Percentiles rank a stretch among this genome's conserved stretches.
Evolutionary conservation across 768 basidiomycete species (phyloP).

Genomic region (Imleria badia): DNA sequence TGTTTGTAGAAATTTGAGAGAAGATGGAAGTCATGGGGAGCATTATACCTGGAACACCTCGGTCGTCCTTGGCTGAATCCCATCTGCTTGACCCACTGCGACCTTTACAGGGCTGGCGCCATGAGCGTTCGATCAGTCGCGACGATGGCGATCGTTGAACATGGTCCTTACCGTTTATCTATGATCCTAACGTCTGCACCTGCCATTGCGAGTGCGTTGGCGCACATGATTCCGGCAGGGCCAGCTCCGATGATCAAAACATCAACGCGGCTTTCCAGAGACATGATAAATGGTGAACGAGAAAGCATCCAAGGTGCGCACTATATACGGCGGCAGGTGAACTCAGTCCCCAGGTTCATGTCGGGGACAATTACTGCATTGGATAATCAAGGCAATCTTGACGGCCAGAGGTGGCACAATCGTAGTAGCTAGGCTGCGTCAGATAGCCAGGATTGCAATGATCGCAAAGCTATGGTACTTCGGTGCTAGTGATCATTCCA

Average conservation of each 20-base stretch:
- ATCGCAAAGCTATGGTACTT: too few relatives aligned
- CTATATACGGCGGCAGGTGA: neutral
- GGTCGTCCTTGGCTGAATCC: constrained; percentile 54
- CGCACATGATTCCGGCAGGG: constrained; percentile 65
- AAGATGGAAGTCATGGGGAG: neutral
- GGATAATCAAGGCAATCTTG: too few relatives aligned
- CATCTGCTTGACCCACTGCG: constrained; percentile 52
- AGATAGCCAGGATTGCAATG: too few relatives aligned
- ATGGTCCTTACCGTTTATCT: constrained; percentile 40
- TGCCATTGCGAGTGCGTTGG: constrained; percentile 47
- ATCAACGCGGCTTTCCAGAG: constrained; percentile 36
- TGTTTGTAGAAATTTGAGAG: constrained; percentile 21
- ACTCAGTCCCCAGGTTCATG: too few relatives aligned
- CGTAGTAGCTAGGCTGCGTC: too few relatives aligned
- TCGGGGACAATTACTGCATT: too few relatives aligned
- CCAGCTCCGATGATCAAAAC: constrained; percentile 51
- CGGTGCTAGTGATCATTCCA: too few relatives aligned
- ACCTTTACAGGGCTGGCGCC: constrained; percentile 39
- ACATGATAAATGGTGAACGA: constrained; percentile 7
- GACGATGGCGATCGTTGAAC: neutral
- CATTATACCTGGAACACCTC: constrained; percentile 49
- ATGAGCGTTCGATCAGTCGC: neutral
- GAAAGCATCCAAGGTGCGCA: neutral
- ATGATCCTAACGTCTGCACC: constrained; percentile 47
- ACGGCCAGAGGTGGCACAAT: too few relatives aligned